Evolutionary conservation across 371 early-diverging fungal species (phyloP).

Genomic region (Mortierella sp.): DNA sequence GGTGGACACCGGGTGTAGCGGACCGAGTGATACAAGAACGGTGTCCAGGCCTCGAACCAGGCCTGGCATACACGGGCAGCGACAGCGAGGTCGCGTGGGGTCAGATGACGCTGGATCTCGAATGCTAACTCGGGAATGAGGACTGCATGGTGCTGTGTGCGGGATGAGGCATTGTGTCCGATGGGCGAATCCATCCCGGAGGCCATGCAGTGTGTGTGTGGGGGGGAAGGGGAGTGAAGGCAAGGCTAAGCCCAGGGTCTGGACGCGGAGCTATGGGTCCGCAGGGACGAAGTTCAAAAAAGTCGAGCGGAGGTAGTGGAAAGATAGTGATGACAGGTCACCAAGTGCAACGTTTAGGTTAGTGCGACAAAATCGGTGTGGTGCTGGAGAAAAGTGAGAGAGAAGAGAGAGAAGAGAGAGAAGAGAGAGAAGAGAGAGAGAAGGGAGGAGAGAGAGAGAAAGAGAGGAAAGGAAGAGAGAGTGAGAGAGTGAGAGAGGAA

Average conservation of each 20-base stretch:
- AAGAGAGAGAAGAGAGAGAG: not conserved
- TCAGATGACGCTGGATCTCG: constrained; percentile 33
- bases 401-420: not conserved
- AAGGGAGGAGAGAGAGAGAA: not conserved
- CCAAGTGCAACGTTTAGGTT: no score
- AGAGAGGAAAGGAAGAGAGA: not conserved
- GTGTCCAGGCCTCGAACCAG: constrained; percentile 44
- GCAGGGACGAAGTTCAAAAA: not conserved
- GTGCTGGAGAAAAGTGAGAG: not conserved
- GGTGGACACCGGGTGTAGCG: constrained; percentile 13
- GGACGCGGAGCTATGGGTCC: not conserved
- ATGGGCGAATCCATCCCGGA: not conserved
- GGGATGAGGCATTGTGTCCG: constrained; percentile 2
- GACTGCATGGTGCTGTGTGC: constrained; percentile 10
- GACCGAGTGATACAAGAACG: constrained; percentile 36
- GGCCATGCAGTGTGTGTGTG: not conserved
- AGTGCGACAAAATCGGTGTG: no score
- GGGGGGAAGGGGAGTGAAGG: not conserved
- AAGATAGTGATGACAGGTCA: no score
- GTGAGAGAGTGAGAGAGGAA: no score
- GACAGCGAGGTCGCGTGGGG: constrained; percentile 27
- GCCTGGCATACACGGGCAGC: constrained; percentile 35
- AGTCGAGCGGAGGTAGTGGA: not conserved
- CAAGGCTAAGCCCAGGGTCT: constrained; percentile 22
- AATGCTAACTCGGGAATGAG: constrained; percentile 45